These are phyloP conservation scores for Suillus placidus DNA, from an alignment of 768 basidiomycete species.

Conservation along the genomic window DNA sequence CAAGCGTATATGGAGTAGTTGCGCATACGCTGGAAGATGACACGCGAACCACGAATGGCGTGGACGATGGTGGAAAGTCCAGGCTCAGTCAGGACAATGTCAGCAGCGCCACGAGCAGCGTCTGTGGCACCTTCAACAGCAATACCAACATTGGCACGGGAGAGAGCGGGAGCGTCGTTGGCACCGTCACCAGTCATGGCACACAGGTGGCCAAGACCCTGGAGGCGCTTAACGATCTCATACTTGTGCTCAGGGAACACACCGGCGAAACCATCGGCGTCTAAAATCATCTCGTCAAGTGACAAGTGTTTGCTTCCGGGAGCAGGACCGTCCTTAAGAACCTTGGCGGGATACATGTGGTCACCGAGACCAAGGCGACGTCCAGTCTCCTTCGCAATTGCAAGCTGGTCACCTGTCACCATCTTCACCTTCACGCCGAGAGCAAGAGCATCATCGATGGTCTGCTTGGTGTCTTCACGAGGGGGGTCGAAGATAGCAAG, in stretches of 20 bases:
- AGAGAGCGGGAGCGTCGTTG: conserved; percentile 96
- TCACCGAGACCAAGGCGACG: conserved; percentile 97
- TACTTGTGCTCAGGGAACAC: conserved; percentile 99
- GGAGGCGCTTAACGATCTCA: conserved; percentile 98
- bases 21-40: conserved; percentile 99
- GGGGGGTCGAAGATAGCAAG: conserved; percentile 98
- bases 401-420: conserved; percentile 99
- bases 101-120: conserved; percentile 97
- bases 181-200: conserved; percentile 99
- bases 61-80: conserved; percentile 99
- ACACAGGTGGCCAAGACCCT: conserved; percentile 92
- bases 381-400: conserved; percentile 99
- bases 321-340: conserved; percentile 95
- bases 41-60: conserved; percentile 96
- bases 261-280: conserved; percentile 98
- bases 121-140: conserved; percentile 99
- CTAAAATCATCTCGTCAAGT: conserved; percentile 99
- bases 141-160: conserved; percentile 99
- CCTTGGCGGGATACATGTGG: conserved; percentile 99
- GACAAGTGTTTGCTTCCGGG: conserved; percentile 81
- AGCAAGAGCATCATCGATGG: conserved; percentile 93
- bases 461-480: conserved; percentile 98
- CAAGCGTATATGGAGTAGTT: conserved; percentile 99
- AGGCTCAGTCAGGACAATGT: conserved; percentile 97
- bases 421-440: conserved; percentile 99